phyloP scores from a whole-genome alignment of 1,284 basidiomycete species.

The Puccinia brachypodii region DNA sequence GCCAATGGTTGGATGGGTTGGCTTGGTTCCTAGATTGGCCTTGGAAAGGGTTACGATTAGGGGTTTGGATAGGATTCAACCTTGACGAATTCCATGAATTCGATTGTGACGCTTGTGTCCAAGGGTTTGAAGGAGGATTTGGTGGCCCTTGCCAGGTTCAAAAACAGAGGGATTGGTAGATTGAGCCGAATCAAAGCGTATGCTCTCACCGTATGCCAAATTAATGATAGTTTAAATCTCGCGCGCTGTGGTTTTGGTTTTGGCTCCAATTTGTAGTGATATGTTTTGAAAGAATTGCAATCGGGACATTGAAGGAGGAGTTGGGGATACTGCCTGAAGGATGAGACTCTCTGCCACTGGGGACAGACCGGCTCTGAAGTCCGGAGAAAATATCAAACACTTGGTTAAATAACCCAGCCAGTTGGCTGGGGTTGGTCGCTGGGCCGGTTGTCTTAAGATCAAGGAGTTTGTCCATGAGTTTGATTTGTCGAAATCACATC shows the following conservation, averaged over 20 bases:
- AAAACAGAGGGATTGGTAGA: neutral
- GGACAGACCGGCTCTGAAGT: neutral
- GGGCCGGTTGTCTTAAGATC: neutral
- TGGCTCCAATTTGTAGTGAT: neutral
- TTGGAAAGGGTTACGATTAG: neutral
- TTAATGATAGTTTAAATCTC: slow-evolving; percentile 2
- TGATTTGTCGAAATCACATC: neutral
- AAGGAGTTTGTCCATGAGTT: neutral
- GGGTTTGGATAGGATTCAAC: no score
- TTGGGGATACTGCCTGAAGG: neutral
- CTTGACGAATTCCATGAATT: no score
- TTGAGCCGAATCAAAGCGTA: neutral
- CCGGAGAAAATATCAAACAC: neutral
- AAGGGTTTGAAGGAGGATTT: no score
- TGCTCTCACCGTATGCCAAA: neutral
- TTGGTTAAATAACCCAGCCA: neutral
- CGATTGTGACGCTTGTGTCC: neutral
- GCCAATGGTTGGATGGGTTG: neutral
- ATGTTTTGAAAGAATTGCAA: slow-evolving; percentile 15
- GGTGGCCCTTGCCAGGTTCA: neutral
- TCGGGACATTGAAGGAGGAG: neutral
- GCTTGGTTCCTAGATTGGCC: neutral
- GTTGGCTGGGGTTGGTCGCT: neutral
- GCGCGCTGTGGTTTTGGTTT: neutral
- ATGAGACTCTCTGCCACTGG: neutral